phyloP scores from a whole-genome alignment of 768 basidiomycete species.

The Suillus bovinus region DNA sequence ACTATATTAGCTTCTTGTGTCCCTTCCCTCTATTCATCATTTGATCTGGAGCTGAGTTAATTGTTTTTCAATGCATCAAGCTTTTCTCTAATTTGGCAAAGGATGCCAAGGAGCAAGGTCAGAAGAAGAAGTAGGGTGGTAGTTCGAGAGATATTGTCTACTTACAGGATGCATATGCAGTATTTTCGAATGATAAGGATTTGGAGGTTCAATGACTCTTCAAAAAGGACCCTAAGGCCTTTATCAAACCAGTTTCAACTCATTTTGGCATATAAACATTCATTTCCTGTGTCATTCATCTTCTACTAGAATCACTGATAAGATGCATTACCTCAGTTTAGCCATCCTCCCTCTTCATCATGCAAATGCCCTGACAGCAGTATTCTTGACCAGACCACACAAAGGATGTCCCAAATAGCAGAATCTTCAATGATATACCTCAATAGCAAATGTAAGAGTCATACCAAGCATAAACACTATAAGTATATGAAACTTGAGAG shows the following conservation, averaged over 20 bases:
- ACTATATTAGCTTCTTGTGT: too few relatives aligned
- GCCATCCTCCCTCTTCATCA: background rate
- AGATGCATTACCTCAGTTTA: background rate
- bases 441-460: background rate
- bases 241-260: background rate
- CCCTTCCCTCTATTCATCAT: too few relatives aligned
- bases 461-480: background rate
- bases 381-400: background rate
- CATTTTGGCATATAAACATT: background rate
- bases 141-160: background rate
- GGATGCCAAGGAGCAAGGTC: conserved; percentile 4
- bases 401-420: background rate
- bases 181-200: background rate
- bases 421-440: background rate
- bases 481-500: background rate
- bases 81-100: background rate
- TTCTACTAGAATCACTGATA: background rate
- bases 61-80: background rate
- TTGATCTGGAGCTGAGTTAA: too few relatives aligned
- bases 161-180: background rate
- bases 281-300: background rate
- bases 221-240: background rate
- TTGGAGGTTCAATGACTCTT: background rate
- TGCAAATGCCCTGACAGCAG: background rate
- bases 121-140: background rate